phyloP scores from a whole-genome alignment of 208 protist species.

The Angomonas deanei region DNA sequence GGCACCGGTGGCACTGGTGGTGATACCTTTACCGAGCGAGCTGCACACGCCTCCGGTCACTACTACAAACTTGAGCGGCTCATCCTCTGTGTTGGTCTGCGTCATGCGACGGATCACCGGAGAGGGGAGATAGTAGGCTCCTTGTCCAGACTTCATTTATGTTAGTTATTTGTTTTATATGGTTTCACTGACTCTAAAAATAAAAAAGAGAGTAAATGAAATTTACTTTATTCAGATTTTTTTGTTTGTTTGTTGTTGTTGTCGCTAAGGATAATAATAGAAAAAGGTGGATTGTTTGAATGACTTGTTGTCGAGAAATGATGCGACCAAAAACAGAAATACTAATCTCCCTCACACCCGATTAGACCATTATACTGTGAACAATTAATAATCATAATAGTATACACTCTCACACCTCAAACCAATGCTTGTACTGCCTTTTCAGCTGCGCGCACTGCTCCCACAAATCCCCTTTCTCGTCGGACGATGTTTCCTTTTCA shows the following conservation, averaged over 20 bases:
- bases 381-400: not conserved
- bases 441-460: conserved; percentile 42
- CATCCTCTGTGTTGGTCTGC: conserved; percentile 10
- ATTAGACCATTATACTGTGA: no score
- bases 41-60: conserved; percentile 98
- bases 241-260: conserved; percentile 1
- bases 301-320: no score
- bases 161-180: not conserved
- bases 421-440: conserved; percentile 52
- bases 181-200: not conserved
- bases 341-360: no score
- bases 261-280: not conserved
- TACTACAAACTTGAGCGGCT: conserved; percentile 92
- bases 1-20: conserved; percentile 76
- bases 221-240: not conserved
- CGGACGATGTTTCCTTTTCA: conserved; percentile 5
- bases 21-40: conserved; percentile 98
- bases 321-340: no score
- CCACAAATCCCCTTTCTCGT: conserved; percentile 3
- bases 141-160: conserved; percentile 48
- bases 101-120: conserved; percentile 52
- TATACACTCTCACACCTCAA: conserved; percentile 12
- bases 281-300: not conserved
- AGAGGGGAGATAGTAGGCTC: conserved; percentile 76
- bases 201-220: not conserved